These are phyloP conservation scores for Malus sylvestris DNA, from an alignment of 306 rosid genomes.

Conservation along the genomic window DNA sequence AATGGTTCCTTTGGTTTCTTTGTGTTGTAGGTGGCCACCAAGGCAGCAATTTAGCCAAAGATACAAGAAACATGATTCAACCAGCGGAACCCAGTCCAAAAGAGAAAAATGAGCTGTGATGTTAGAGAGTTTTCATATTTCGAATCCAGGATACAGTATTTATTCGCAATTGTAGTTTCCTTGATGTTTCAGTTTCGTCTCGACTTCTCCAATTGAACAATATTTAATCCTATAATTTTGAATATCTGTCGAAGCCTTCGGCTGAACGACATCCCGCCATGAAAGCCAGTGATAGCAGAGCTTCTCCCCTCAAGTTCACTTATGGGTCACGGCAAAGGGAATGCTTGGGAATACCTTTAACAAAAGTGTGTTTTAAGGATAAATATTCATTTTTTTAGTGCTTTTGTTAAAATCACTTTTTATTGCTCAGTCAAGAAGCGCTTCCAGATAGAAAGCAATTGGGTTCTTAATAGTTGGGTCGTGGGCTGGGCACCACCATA, in stretches of 20 bases:
- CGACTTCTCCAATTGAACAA: not conserved
- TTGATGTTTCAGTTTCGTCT: not conserved
- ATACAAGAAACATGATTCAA: slow-evolving; percentile 49
- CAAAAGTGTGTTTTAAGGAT: not conserved
- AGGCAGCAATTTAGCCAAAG: slow-evolving; percentile 49
- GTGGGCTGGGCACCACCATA: not conserved
- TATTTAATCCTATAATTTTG: not conserved
- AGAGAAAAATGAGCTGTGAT: slow-evolving; percentile 55
- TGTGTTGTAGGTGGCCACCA: slow-evolving; percentile 50
- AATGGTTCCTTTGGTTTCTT: not conserved
- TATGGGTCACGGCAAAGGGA: not conserved
- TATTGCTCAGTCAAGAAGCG: not conserved
- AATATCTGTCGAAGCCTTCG: not conserved
- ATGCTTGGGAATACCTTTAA: not conserved
- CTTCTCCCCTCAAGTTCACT: not conserved
- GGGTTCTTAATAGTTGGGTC: not conserved
- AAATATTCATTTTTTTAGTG: not conserved
- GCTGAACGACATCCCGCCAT: not conserved
- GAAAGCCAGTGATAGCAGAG: not conserved
- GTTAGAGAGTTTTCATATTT: not conserved
- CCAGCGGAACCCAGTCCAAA: slow-evolving; percentile 46
- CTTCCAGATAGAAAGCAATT: not conserved
- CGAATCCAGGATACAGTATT: not conserved
- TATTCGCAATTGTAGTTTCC: not conserved
- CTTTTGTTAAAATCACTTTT: not conserved